phyloP scores from a whole-genome alignment of 345 rosid species.

The Hibiscus tridactylites region DNA sequence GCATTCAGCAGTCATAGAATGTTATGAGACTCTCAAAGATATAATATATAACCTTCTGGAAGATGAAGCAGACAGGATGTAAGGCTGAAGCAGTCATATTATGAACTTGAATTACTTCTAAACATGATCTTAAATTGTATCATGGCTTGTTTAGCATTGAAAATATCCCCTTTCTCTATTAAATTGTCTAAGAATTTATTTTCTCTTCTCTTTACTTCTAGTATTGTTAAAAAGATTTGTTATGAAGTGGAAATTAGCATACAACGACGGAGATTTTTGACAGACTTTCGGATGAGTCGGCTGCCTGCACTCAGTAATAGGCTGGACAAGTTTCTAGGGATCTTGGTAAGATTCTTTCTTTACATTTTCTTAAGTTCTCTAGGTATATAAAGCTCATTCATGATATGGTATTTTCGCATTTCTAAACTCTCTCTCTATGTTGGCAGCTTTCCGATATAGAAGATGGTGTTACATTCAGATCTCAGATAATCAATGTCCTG shows the following conservation, averaged over 20 bases:
- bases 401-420: not conserved
- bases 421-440: slow-evolving; percentile 6
- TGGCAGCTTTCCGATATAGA: slow-evolving; percentile 44
- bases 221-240: slow-evolving; percentile 53
- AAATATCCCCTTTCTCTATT: not conserved
- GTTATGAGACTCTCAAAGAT: slow-evolving; percentile 64
- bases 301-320: slow-evolving; percentile 69
- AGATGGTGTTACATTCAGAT: slow-evolving; percentile 30
- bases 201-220: slow-evolving; percentile 17
- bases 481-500: slow-evolving; percentile 78
- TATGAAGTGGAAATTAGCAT: slow-evolving; percentile 43
- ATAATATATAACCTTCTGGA: slow-evolving; percentile 55
- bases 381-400: not conserved
- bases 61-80: slow-evolving; percentile 60
- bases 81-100: slow-evolving; percentile 17
- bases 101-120: slow-evolving; percentile 1
- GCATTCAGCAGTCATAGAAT: slow-evolving; percentile 76
- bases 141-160: not conserved
- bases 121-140: not conserved
- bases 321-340: slow-evolving; percentile 60
- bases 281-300: slow-evolving; percentile 53
- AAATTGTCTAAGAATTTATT: slow-evolving; percentile 8
- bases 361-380: not conserved
- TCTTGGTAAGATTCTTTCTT: slow-evolving; percentile 46
- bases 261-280: slow-evolving; percentile 38